Evolutionary conservation across 192 early-diverging fungal genomes (phyloP).

Genomic region (Kickxella alabastrina): DNA sequence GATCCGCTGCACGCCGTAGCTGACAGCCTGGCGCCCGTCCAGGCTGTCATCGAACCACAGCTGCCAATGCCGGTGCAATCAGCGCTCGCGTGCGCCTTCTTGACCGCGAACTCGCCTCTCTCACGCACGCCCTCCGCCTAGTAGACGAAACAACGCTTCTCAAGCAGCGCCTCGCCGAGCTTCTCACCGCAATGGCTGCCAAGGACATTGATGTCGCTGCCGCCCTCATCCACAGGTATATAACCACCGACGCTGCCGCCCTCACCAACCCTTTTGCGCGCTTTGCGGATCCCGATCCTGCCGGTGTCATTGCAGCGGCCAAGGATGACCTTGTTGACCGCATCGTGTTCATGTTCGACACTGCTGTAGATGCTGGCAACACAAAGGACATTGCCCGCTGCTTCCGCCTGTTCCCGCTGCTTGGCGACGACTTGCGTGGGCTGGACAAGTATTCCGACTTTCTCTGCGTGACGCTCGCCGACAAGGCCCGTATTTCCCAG

Average conservation of each 20-base stretch:
- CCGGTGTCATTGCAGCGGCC: slow-evolving; percentile 53
- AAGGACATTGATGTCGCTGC: slow-evolving; percentile 60
- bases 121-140: slow-evolving; percentile 63
- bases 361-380: slow-evolving; percentile 62
- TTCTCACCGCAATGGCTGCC: slow-evolving; percentile 26
- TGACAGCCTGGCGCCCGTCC: slow-evolving; percentile 21
- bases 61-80: slow-evolving; percentile 74
- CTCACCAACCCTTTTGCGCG: slow-evolving; percentile 30
- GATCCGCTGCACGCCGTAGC: slow-evolving; percentile 1
- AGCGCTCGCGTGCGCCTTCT: slow-evolving; percentile 80
- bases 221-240: slow-evolving; percentile 32
- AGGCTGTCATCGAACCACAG: slow-evolving; percentile 34
- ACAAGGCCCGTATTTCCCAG: slow-evolving; percentile 62
- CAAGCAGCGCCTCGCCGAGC: slow-evolving; percentile 25
- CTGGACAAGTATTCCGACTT: slow-evolving; percentile 85
- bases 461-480: slow-evolving; percentile 73
- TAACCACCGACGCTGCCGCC: slow-evolving; percentile 7
- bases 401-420: slow-evolving; percentile 85
- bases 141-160: slow-evolving; percentile 67
- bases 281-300: slow-evolving; percentile 35
- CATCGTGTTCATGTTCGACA: slow-evolving; percentile 76
- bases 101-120: slow-evolving; percentile 74
- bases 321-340: slow-evolving; percentile 63
- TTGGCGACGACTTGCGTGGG: slow-evolving; percentile 80
- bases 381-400: slow-evolving; percentile 78